Conservation (phyloP, 768 basidiomycete genomes). For the Psilocybe cubensis region DNA sequence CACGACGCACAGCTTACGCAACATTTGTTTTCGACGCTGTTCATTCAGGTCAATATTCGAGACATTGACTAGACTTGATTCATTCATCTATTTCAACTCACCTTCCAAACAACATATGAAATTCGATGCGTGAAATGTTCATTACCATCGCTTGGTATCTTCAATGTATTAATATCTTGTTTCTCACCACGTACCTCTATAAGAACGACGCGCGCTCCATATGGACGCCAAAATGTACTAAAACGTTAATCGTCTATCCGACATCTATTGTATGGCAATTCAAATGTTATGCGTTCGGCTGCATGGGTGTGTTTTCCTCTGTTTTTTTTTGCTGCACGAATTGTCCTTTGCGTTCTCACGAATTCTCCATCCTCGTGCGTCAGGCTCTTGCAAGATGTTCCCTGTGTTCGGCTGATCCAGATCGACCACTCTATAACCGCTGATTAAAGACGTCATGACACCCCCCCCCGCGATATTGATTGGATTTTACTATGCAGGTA, state of each 20-base stretch:
- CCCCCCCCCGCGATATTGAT: not conserved
- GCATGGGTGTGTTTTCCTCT: not conserved
- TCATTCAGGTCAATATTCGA: constrained; percentile 68
- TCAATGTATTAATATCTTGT: not conserved
- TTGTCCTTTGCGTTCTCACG: not conserved
- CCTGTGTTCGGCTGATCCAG: not conserved
- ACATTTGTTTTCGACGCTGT: constrained; percentile 91
- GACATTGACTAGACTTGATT: constrained; percentile 13
- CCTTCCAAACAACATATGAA: not conserved
- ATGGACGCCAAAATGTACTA: not conserved
- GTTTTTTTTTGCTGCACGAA: not conserved
- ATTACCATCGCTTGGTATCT: not conserved
- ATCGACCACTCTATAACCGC: not conserved
- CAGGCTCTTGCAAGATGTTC: not conserved
- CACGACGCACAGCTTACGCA: constrained; percentile 89
- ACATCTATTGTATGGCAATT: not conserved
- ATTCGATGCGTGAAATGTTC: not conserved
- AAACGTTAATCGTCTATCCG: not conserved
- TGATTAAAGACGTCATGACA: not conserved
- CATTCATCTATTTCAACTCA: not conserved
- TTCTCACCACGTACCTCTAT: not conserved
- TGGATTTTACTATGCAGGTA: not conserved
- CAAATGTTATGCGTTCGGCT: not conserved
- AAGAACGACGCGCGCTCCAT: not conserved
- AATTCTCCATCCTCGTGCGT: not conserved